Evolutionary conservation across 129 eudicot genomes (phyloP).

Genomic region (Artemisia argyi): DNA sequence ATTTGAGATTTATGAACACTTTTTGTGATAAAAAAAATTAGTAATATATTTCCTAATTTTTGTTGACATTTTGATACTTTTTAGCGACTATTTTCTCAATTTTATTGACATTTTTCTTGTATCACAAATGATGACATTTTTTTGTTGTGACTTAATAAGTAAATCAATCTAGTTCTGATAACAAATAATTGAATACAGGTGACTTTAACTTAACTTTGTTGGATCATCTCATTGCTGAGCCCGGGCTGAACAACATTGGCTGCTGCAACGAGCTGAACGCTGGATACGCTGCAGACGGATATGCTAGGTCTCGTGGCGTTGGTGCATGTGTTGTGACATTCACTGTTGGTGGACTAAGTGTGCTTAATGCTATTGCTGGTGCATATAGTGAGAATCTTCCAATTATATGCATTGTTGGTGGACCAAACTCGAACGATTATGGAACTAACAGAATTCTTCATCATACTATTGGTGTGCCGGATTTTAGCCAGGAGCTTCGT

Average conservation of each 20-base stretch:
- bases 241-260: conserved; percentile 62
- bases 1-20: too few relatives aligned
- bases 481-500: conserved; percentile 71
- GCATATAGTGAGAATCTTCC: conserved; percentile 82
- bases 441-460: conserved; percentile 71
- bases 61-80: too few relatives aligned
- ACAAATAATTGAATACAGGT: conserved; percentile 14
- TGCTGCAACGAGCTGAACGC: conserved; percentile 88
- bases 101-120: too few relatives aligned
- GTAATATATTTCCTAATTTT: too few relatives aligned
- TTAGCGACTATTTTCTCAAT: too few relatives aligned
- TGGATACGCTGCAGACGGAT: conserved; percentile 81
- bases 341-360: conserved; percentile 77
- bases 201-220: conserved; percentile 71
- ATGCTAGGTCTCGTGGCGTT: conserved; percentile 76
- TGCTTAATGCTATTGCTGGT: conserved; percentile 75
- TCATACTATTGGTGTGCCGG: conserved; percentile 73
- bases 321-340: conserved; percentile 79
- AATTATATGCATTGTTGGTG: conserved; percentile 69
- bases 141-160: too few relatives aligned
- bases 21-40: too few relatives aligned
- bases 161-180: too few relatives aligned
- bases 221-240: conserved; percentile 70
- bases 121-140: too few relatives aligned
- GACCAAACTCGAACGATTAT: conserved; percentile 76